These are phyloP conservation scores for Leucaena leucocephala DNA, from an alignment of 306 rosid genomes.

Conservation along the genomic window DNA sequence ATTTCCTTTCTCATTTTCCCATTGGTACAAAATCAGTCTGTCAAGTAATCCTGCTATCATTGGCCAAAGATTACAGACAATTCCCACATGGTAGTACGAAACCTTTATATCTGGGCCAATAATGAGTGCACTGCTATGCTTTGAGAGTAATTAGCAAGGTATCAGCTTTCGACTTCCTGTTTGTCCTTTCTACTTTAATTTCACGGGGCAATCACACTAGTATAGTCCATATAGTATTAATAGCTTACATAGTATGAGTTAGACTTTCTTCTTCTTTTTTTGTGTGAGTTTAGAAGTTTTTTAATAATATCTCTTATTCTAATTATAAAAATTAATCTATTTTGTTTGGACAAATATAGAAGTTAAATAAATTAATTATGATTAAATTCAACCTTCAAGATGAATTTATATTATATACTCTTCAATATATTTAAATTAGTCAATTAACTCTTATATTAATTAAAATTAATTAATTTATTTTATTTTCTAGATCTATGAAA, in stretches of 20 bases:
- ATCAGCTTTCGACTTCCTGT: background rate
- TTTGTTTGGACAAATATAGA: too few relatives aligned
- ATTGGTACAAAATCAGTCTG: background rate
- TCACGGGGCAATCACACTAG: slow-evolving; percentile 46
- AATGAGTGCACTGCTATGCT: background rate
- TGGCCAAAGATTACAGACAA: background rate
- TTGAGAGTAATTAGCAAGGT: background rate
- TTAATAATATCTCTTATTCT: background rate
- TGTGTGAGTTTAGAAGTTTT: background rate
- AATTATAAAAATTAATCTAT: too few relatives aligned
- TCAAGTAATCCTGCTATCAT: background rate
- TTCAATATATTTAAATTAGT: too few relatives aligned
- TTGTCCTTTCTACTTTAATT: background rate
- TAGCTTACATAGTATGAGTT: background rate
- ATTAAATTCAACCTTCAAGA: too few relatives aligned
- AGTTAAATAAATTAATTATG: too few relatives aligned
- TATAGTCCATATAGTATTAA: background rate
- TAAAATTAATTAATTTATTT: too few relatives aligned
- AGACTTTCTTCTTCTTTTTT: background rate
- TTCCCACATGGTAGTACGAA: background rate
- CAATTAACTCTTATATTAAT: too few relatives aligned
- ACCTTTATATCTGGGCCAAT: background rate
- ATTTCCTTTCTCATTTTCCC: too few relatives aligned
- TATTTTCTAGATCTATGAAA: too few relatives aligned
- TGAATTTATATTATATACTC: too few relatives aligned